Evolutionary conservation across 495 filamentous ascomycete genomes (phyloP), one percentile per base, ranked within the genome.

Genomic region (Neurospora africana): DNA sequence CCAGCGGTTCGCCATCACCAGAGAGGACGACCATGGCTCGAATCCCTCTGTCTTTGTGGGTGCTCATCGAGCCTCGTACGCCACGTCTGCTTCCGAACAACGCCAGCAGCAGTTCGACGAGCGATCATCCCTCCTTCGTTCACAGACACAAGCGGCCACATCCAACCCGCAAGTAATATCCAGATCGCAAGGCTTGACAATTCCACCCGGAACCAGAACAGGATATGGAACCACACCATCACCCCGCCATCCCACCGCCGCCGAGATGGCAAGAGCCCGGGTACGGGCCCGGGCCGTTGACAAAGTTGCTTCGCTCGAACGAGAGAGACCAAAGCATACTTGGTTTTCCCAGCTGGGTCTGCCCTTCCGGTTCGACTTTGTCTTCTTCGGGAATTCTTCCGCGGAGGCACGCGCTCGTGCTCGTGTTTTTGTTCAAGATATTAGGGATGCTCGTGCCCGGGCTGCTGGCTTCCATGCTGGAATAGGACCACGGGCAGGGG

Each of bases 341-440:
- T 65, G 53, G 53, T 33, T 8, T 1, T 33, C 53, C 0, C 53
- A 0, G 15, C 1, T 65, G 0, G 23, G 13, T 15, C 2, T 33
- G 7, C 53, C 53, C 0, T 19, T 65, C 30, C 53, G 53, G 0
- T 19, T 9, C 0, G 53, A 65, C 13, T 65, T 65, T 0, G 23
- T 65, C 53, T 65, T 9, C 27, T 65, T 65, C 5, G 53, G 53
- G 0, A 17, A 6, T 65, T 33, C 27, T 17, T 19, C 27, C 27
- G 0, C 2, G 2, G 0, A 58, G 0, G 53, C 13, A 1, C 53
- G 5, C 0, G 23, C 2, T 33, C 6, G 6, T 1, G 53, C 53
- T 33, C 27, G 53, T 1, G 53, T 0, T 15, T 53, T 0, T 27
- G 11, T 1, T 15, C 2, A 13, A 0, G 5, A 0, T 3, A 23